These are phyloP conservation scores for Tolypocladium pustulatum DNA, from an alignment of 2,329 filamentous ascomycete genomes.

Conservation along the genomic window DNA sequence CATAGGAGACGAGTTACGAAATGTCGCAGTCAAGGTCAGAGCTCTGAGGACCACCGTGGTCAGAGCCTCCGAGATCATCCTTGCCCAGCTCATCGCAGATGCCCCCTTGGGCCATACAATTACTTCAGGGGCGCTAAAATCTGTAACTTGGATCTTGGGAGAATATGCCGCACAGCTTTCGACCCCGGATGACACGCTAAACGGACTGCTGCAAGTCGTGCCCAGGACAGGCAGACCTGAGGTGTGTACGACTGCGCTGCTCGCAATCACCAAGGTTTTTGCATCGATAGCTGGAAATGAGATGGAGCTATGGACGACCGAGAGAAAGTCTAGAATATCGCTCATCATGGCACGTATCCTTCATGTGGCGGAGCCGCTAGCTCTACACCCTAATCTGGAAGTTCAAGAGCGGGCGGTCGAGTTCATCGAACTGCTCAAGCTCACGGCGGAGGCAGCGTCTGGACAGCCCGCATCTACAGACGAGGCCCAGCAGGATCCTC, in stretches of 20 bases:
- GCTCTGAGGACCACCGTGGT: slow-evolving; percentile 73
- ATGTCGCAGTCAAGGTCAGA: slow-evolving; percentile 83
- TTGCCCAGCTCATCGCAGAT: slow-evolving; percentile 45
- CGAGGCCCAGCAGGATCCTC: slow-evolving; percentile 52
- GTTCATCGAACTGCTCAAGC: slow-evolving; percentile 78
- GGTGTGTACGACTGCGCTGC: slow-evolving; percentile 68
- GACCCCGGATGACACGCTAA: slow-evolving; percentile 61
- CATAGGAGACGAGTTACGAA: slow-evolving; percentile 80
- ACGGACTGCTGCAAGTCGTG: slow-evolving; percentile 59
- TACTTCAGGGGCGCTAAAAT: slow-evolving; percentile 57
- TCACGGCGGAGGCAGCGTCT: slow-evolving; percentile 72
- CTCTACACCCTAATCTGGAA: slow-evolving; percentile 76
- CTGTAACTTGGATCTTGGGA: slow-evolving; percentile 76
- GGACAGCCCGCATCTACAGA: slow-evolving; percentile 51
- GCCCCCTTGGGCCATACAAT: slow-evolving; percentile 44
- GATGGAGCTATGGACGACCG: slow-evolving; percentile 56
- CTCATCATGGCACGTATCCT: slow-evolving; percentile 75
- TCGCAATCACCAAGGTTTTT: slow-evolving; percentile 80
- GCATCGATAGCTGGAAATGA: slow-evolving; percentile 58
- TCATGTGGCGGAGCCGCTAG: slow-evolving; percentile 69
- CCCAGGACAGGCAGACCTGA: slow-evolving; percentile 47
- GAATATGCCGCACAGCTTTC: slow-evolving; percentile 72
- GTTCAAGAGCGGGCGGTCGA: slow-evolving; percentile 93
- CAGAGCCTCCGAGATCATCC: slow-evolving; percentile 68
- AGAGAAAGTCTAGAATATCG: slow-evolving; percentile 63